Base-by-base conservation (phyloP, 2,329 filamentous ascomycete genomes). In the Paramyrothecium roridum region DNA sequence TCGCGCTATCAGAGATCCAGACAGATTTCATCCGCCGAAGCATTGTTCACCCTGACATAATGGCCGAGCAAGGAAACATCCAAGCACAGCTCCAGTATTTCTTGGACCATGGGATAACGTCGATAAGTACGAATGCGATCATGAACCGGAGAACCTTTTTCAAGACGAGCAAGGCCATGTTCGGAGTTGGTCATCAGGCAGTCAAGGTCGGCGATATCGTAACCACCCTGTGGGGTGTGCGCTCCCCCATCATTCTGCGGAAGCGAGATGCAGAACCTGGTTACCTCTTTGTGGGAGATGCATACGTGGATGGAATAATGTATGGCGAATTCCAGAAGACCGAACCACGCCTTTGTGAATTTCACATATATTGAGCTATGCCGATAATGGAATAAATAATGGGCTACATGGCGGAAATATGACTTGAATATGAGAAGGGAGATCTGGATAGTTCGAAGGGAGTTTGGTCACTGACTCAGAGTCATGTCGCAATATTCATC, bases 221-320 rank as follows among this genome's bases (percentile, higher is more conserved):
- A 2, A 55, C 56, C 1, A 21, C 61, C 11, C 37, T 63, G 19
- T 58, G 56, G 59, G 57, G 54, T 11, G 51, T 58, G 2, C 37
- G 23, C 22, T 33, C 56, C 13, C 61, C 61, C 2, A 56, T 63
- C 21, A 20, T 61, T 20, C 34, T 63, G 26, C 50, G 54, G 20
- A 22, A 49, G 13, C 33, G 48, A 6, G 50, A 51, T 16, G 16
- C 12, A 11, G 46, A 43, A 4, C 45, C 45, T 3, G 54, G 49
- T 2, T 57, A 59, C 48, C 21, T 23, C 2, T 62, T 60, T 34
- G 26, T 57, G 11, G 61, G 59, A 17, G 61, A 62, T 40, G 54
- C 60, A 7, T 59, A 63, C 50, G 56, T 62, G 4, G 58, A 61
- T 30, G 57, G 61, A 3, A 60, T 63, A 21, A 63, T 63, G 61